Percentiles rank a stretch among this genome's conserved stretches.
These are phyloP conservation scores for Dimocarpus longan DNA, from an alignment of 345 rosid species.

Conservation along the genomic window DNA sequence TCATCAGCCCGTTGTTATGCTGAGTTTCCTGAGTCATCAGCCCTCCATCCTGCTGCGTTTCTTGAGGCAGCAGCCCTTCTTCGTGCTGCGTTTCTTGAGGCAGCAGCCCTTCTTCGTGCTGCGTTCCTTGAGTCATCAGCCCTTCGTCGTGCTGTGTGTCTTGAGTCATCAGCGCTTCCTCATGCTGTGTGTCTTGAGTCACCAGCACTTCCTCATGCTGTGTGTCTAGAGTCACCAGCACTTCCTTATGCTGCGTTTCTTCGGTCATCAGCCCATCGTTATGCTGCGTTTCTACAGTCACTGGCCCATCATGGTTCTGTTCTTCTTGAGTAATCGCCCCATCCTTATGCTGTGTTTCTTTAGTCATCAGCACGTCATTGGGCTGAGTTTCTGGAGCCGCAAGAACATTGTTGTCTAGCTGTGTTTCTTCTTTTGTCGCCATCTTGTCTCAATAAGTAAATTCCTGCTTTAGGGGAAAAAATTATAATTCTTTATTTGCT, in stretches of 20 bases:
- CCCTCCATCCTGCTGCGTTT: background rate
- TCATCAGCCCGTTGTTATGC: conserved; percentile 6
- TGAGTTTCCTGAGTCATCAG: background rate
- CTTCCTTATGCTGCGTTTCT: conserved; percentile 4
- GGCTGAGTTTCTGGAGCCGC: conserved; percentile 3
- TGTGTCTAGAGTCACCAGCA: background rate
- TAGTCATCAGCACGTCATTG: background rate
- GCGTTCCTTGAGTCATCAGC: background rate
- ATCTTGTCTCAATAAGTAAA: conserved; percentile 28
- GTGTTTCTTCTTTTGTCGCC: conserved; percentile 20
- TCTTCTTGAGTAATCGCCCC: background rate
- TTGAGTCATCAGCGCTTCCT: background rate
- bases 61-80: background rate
- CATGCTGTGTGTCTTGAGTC: background rate
- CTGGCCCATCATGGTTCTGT: background rate
- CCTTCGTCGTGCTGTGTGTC: background rate
- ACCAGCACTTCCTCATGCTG: background rate
- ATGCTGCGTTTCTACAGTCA: background rate
- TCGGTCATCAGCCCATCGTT: background rate
- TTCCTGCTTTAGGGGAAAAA: conserved; percentile 24
- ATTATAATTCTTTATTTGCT: background rate
- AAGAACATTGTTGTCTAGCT: background rate
- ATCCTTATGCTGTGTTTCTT: background rate
- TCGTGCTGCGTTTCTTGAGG: background rate
- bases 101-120: background rate